A percentile compares a stretch with the other conserved stretches of the same genome.
Evolutionary conservation across 768 basidiomycete species (phyloP).

Genomic region (Pholiota microspora): DNA sequence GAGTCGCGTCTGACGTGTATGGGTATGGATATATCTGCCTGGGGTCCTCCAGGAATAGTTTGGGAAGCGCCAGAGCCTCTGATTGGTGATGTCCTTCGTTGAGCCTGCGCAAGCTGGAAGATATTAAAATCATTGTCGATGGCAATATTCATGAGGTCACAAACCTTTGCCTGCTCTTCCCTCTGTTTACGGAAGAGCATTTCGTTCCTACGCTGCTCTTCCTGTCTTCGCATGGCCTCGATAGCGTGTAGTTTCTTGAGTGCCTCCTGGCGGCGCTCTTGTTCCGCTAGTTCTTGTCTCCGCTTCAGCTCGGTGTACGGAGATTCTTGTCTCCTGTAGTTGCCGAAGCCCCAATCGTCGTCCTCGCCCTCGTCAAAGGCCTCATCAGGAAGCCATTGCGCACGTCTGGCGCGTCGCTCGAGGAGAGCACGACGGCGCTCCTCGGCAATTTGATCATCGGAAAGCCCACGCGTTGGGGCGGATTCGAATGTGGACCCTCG

Average conservation of each 20-base stretch:
- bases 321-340: conserved; percentile 27
- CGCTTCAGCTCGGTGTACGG: conserved; percentile 4
- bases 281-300: conserved; percentile 14
- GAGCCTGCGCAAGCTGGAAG: conserved; percentile 1
- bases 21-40: conserved; percentile 10
- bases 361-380: conserved; percentile 30
- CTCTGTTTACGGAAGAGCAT: neutral
- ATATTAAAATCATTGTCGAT: neutral
- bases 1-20: conserved; percentile 11
- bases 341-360: conserved; percentile 25
- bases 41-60: neutral
- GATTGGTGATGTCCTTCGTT: neutral
- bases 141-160: conserved; percentile 1
- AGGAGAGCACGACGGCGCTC: conserved; percentile 28
- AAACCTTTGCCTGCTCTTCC: conserved; percentile 16
- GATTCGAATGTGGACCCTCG: conserved; percentile 8
- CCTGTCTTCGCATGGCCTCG: neutral
- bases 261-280: neutral
- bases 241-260: neutral
- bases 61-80: neutral
- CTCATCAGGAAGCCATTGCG: conserved; percentile 41
- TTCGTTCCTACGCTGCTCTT: neutral
- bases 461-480: conserved; percentile 9
- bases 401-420: conserved; percentile 32
- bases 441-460: conserved; percentile 15